Evolutionary conservation across 192 early-diverging fungal genomes (phyloP), one percentile per base, ranked within the genome.

Genomic region (Coemansia sp.): DNA sequence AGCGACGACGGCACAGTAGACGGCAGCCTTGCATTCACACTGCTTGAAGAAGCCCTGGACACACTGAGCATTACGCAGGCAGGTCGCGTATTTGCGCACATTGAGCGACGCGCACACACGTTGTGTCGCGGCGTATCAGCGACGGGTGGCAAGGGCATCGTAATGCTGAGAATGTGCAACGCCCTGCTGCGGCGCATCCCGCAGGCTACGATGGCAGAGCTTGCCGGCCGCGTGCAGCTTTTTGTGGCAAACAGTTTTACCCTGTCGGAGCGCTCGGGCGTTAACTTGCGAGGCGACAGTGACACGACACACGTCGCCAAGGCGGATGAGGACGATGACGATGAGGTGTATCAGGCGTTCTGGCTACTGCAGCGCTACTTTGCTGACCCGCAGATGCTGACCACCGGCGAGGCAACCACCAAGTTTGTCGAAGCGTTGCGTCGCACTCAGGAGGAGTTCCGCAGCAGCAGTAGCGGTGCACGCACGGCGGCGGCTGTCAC

Each of bases 161-260:
- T 89, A 2, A 67, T 98, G 37, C 81, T 98, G 38, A 73, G 89
- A 51, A 69, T 92, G 49, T 96, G 92, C 73, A 96, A 96, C 66
- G 89, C 90, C 19, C 67, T 96, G n/a, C 74, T 98, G 7, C 81
- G 93, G 7, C 82, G 95, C 55, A 78, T 93, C n/a, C 93, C 94
- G 2, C 90, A 91, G 46, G 83, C 89, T 3, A 86, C 84, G 38
- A 85, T 92, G 73, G 89, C 85, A 17, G 85, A 83, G 33, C 86
- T 88, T 57, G 88, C 87, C 56, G 94, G 95, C 2, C 86, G 93
- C n/a, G 90, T 98, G 23, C 73, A 93, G 48, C 82, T 94, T 50
- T 91, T 93, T 61, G 81, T 98, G 2, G 87, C 94, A 12, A 91
- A 85, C 54, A 86, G 87, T 15, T 93, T 90, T 46, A 83, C 95